Base-by-base conservation (phyloP, 305 asterid species). In the Fraxinus angustifolia region DNA sequence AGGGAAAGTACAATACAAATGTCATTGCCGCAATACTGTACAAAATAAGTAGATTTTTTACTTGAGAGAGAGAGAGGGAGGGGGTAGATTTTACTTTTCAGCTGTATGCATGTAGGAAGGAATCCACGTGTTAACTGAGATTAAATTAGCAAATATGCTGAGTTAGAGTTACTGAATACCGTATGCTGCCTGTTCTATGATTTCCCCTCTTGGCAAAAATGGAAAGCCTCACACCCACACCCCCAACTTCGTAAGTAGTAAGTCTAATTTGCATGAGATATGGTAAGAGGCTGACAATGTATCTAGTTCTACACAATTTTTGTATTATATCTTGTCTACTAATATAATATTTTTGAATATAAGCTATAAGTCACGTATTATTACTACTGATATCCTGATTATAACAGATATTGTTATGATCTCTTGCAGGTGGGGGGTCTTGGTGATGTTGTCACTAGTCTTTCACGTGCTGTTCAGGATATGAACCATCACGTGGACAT, bases 381-480 rank as follows among this genome's bases (percentile, higher is more conserved):
- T 70, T 3, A 16, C 5, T 33, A 6, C n/a, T 79, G 31, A 35
- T 48, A 75, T 65, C 14, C 67, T 78, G 28, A 30, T 33, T 74
- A 19, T 31, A 75, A 21, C 21, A 2, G 16, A 48, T 53, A 45
- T 33, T 56, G 11, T 62, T 31, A 73, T 83, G 78, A 56, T 83
- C 81, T 82, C 87, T 82, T 86, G 88, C 96, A 96, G 99, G 98
- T 96, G 82, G 99, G 99, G 77, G 99, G 98, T 78, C 98, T 96
- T 79, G 98, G 98, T 83, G 98, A 94, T 88, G 98, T 96, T 82
- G 99, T 96, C 80, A 96, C 99, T 73, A 91, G 99, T 87, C 98
- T 96, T 90, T 94, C 99, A 72, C 95, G 98, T 83, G 98, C 99
- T 42, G 93, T 96, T 81, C 98, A 92, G 92, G 99, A 96, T 85